Base-by-base conservation (phyloP, 441 rosid species). In the Populus hybrid region DNA sequence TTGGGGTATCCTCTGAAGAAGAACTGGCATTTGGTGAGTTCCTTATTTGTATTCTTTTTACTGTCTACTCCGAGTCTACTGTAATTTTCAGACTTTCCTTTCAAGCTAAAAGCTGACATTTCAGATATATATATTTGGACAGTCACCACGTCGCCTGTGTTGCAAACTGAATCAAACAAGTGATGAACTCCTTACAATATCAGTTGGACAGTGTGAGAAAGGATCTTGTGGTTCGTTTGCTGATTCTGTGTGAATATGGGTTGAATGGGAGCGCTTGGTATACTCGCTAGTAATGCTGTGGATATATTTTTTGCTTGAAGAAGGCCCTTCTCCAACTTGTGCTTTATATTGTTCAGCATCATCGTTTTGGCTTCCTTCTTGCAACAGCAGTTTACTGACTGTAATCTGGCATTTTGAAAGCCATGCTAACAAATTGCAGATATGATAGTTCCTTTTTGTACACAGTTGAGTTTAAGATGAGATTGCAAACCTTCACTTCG, bases 21-120 rank as follows among this genome's bases (percentile, higher is more conserved):
- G 86, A 87, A 80, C 26, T 94, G 98, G 97, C 97, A 90, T 84
- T 79, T 88, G 97, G 97, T 94, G 84, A 79, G 90, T 73, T 23
- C 61, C 67, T 40, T 75, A 30, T 30, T 26, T n/a, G 46, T 46
- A 46, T n/a, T 34, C 32, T 30, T 50, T 72, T 64, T 68, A 14
- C 46, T 74, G 24, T 35, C 10, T 72, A 7, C 7, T 68, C 23
- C 26, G 12, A 21, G 36, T 30, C 32, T 30, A 30, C 32, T 30
- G 32, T 30, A 30, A 30, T 30, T 74, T 77, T 2, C 70, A 16
- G 35, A 18, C 28, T 66, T 72, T 66, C 46, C 24, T 40, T 50
- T 53, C 3, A n/a, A 75, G 67, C 30, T 68, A 14, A 70, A 67
- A 32, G 61, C 61, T 53, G 36, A 30, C 24, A 30, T 70, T 40